Evolutionary conservation across 116 monocot species (phyloP), one percentile per base, ranked within the genome.

Genomic region (Zostera marina): DNA sequence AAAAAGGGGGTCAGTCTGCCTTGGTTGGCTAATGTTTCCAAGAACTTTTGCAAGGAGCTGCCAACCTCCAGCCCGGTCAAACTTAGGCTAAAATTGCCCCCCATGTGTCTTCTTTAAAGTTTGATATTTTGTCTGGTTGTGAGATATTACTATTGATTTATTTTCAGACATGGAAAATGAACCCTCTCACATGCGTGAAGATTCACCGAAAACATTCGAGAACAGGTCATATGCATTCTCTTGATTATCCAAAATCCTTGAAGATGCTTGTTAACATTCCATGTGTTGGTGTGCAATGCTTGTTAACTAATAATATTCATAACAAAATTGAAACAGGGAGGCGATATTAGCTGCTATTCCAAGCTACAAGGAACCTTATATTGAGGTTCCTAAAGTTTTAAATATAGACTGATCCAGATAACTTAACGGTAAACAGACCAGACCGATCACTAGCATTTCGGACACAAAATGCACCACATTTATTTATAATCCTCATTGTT

Each of bases 351-450:
- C 62, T 49, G 76, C 70, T 41, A 47, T 87, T 59, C 87, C 87
- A 39, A 79, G 63, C 57, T 87, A 63, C 47, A 76, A 79, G 48
- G 63, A 76, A 21, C 82, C 82, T 22, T 81, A 74, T 22, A 76
- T 87, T 44, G 82, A 76, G 65, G 82, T 87, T 56, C 82, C 87
- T 11, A 87, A 60, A 66, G 74, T 87, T 5, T 47, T 87, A 56
- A 81, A 73, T 68, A 82, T 79, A 72, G 87, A 87, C n/a, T 87
- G 66, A 73, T 51, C 12, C 9, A 2, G 15, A 5, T 6, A 49
- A 49, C 7, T 48, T 32, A 32, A 32, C 32, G 5, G 32, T 1
- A 1, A 32, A 32, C 32, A 1, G 2, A 32, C 32, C 5, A 2
- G 5, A 32, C n/a, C n/a, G n/a, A n/a, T n/a, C 32, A 32, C 32